phyloP scores from a whole-genome alignment of 192 early-diverging fungal species.

The Mortierella claussenii region DNA sequence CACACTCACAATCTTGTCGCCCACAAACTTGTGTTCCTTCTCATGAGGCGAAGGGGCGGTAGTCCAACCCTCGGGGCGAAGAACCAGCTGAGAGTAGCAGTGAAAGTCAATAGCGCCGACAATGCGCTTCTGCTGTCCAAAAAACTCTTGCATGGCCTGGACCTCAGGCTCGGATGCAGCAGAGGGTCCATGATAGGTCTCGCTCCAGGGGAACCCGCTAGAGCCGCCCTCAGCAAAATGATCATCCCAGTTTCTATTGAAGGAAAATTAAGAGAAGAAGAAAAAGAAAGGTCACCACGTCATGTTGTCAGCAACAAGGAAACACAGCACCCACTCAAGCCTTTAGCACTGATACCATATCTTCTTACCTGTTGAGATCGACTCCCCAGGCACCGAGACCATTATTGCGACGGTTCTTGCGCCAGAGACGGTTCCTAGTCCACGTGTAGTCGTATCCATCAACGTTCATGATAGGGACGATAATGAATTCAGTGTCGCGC shows the following conservation, averaged over 20 bases:
- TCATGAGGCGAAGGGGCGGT: constrained; percentile 21
- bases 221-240: constrained; percentile 53
- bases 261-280: neutral
- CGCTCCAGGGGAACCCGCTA: constrained; percentile 49
- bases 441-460: constrained; percentile 70
- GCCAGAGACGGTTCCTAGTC: constrained; percentile 61
- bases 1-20: constrained; percentile 49
- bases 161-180: constrained; percentile 59
- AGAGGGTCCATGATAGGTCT: constrained; percentile 49
- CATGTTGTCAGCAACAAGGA: too few species aligned
- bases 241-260: constrained; percentile 55
- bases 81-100: constrained; percentile 66
- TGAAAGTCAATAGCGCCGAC: constrained; percentile 69
- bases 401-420: constrained; percentile 63
- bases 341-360: neutral
- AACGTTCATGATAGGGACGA: constrained; percentile 68
- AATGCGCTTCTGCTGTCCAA: constrained; percentile 59
- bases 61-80: constrained; percentile 64
- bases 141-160: constrained; percentile 60
- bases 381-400: constrained; percentile 37
- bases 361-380: constrained; percentile 62
- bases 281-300: too few species aligned
- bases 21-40: constrained; percentile 49
- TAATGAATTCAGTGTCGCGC: constrained; percentile 59
- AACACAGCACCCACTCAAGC: too few species aligned